Conservation (phyloP, 192 early-diverging fungal genomes). For the Mortierella hygrophila region DNA sequence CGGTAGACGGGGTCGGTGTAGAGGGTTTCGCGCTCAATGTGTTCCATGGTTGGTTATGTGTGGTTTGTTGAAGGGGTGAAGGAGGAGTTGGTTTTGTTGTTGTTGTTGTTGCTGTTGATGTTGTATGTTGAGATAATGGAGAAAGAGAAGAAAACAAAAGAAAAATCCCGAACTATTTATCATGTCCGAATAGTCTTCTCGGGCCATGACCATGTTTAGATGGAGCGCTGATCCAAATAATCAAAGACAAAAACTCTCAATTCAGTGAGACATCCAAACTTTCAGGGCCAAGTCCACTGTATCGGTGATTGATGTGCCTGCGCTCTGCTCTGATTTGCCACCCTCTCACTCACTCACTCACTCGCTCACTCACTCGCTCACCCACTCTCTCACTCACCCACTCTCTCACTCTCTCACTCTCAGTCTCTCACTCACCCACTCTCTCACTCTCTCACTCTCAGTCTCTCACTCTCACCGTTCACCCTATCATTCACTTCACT, state of each 20-base stretch:
- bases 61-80: not conserved
- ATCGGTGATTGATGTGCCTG: no score
- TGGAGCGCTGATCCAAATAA: not conserved
- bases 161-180: not conserved
- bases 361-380: not conserved
- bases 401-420: not conserved
- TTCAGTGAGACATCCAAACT: not conserved
- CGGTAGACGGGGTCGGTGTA: slow-evolving; percentile 84
- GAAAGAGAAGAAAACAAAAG: not conserved
- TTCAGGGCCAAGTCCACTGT: not conserved
- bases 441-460: not conserved
- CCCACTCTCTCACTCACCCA: no score
- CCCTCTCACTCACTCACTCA: not conserved
- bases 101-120: not conserved
- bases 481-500: no score
- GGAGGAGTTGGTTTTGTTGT: not conserved
- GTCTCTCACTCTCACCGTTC: not conserved
- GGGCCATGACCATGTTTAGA: slow-evolving; percentile 6
- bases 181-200: not conserved
- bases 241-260: not conserved
- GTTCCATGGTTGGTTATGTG: slow-evolving; percentile 52
- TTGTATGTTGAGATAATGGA: slow-evolving; percentile 1
- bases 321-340: not conserved
- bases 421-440: not conserved
- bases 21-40: slow-evolving; percentile 75